Evolutionary conservation across 352 stramenopile genomes (phyloP), one percentile per base, ranked within the genome.

Genomic region (Phytopythium boreale): DNA sequence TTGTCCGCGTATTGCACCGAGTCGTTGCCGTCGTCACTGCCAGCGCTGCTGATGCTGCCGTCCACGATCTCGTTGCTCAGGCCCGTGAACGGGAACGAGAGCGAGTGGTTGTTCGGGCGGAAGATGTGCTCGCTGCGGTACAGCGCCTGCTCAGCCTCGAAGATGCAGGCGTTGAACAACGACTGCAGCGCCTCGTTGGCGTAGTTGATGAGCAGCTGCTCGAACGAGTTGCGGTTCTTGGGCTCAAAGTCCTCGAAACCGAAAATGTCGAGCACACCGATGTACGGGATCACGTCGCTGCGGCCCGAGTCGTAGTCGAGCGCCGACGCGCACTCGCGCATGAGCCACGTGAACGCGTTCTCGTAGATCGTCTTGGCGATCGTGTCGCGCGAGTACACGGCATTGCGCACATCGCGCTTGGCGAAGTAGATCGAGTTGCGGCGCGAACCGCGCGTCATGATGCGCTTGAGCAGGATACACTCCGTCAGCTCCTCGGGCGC

Each of bases 151-250:
- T 96, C 88, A 0, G 88, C 76, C 46, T 93, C 86, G 43, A 96
- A 96, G 49, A 95, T 88, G 61, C 90, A 92, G 10, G 86, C 67
- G 64, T 97, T 97, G 69, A 97, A 97, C 1, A 94, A 75, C 61
- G 82, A 90, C 68, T 97, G 91, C 20, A 97, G 72, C 53, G 87
- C 90, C 61, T 97, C 91, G 68, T 97, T 97, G 31, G 88, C 87
- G 74, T 96, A 97, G 75, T 97, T 97, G 76, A 97, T 97, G 24
- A 94, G 77, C 36, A 97, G 58, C 66, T 97, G 91, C 71, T 97
- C 91, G 56, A 97, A 97, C 50, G 80, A 94, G 74, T 97, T 97
- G 59, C 77, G 82, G 65, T 92, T 92, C 69, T 88, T 98, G 8
- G 82, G 76, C 62, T 93, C 76, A 49, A 97, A 95, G 56, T 90